phyloP scores from a whole-genome alignment of 257 asterid species.

The Nicotiana benthamiana region DNA sequence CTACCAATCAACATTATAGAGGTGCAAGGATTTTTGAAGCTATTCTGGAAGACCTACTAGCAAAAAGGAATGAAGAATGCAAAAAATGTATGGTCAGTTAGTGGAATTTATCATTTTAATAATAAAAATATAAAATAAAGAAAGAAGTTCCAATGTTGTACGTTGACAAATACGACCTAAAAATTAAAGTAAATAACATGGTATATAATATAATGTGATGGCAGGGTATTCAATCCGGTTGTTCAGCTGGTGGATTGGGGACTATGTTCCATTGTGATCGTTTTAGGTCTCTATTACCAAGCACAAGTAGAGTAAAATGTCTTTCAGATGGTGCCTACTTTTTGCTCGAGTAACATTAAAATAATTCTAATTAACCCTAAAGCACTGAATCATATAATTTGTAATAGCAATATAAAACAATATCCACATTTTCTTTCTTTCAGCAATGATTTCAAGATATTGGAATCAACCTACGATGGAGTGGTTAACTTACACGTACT shows the following conservation, averaged over 20 bases:
- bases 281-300: neutral
- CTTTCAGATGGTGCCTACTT: neutral
- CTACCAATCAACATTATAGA: neutral
- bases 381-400: neutral
- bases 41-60: neutral
- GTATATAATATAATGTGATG: neutral
- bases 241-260: neutral
- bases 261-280: neutral
- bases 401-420: neutral
- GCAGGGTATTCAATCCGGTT: neutral
- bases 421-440: neutral
- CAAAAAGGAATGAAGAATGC: constrained; percentile 3
- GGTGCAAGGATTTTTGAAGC: neutral
- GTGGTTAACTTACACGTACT: neutral
- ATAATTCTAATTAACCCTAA: neutral
- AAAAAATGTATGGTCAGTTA: neutral
- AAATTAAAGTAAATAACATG: too few species aligned
- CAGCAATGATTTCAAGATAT: neutral
- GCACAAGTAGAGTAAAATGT: neutral
- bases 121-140: neutral
- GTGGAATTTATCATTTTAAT: neutral
- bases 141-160: neutral
- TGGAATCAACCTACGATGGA: neutral
- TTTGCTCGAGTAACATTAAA: neutral
- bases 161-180: too few species aligned